Evolutionary conservation across 2,329 filamentous ascomycete genomes (phyloP), one percentile per base, ranked within the genome.

Genomic region (Colletotrichum lini): DNA sequence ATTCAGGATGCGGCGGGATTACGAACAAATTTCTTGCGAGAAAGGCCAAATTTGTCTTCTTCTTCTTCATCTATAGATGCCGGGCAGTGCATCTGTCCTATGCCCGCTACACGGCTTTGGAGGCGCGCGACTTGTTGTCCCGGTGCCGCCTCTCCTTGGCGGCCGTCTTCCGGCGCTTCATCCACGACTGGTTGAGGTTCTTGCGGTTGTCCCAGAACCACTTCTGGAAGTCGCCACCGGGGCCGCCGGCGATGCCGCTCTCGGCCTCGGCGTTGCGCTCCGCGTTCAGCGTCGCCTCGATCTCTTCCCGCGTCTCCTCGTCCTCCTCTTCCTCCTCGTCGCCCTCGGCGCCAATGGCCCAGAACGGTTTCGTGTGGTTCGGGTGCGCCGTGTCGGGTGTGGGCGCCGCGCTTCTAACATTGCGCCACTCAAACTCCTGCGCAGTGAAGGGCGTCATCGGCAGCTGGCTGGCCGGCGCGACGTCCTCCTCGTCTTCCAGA

Each of bases 311-410:
- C 18, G 76, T 78, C 9, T 79, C 80, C 0, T 78, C 78, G 1
- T 80, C 79, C 0, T 80, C 77, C 0, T 80, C 82, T 0, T 85
- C 84, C 0, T 88, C 82, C 13, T 85, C 81, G 10, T 86, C 83
- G 1, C 85, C 83, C 52, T 83, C 83, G 13, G 86, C 83, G 1
- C 84, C 60, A 74, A 77, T 82, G 50, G 87, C 81, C 86, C 88
- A 91, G 35, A 92, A 85, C 73, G 86, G 84, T 77, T 92, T 91
- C 67, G 85, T 87, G 38, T 90, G 89, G 50, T 86, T 90, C 2
- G 93, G 91, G 71, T 95, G 91, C 2, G 94, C 94, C 0, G 96
- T 98, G 78, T 99, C 96, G 0, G 96, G 96, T 0, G 96, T 99
- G 0, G 96, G 96, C 2, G 96, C 96, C 7, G 95, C 95, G 79